These are phyloP conservation scores for Patellifolia procumbens DNA, from an alignment of 179 eudicot species.

Conservation along the genomic window DNA sequence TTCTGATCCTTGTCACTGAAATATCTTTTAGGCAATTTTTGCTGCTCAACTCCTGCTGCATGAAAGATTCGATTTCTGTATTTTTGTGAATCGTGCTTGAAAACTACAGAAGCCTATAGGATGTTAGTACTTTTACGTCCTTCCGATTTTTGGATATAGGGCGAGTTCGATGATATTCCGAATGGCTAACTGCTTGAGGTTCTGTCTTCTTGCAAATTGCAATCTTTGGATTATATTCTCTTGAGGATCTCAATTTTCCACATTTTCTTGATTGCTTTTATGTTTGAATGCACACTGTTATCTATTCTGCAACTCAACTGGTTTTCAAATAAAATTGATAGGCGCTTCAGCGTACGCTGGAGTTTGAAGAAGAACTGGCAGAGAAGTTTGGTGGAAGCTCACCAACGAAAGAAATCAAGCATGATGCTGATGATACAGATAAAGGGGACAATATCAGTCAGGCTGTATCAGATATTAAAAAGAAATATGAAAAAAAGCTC, in stretches of 20 bases:
- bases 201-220: background rate
- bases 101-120: background rate
- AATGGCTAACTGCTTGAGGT: background rate
- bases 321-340: constrained; percentile 32
- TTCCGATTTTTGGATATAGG: background rate
- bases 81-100: background rate
- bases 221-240: background rate
- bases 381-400: constrained; percentile 90
- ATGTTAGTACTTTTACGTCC: background rate
- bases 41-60: background rate
- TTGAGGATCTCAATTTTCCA: background rate
- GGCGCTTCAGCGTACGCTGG: constrained; percentile 94
- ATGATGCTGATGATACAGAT: constrained; percentile 55
- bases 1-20: background rate
- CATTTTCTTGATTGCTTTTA: background rate
- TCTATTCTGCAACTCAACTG: background rate
- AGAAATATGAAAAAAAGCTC: constrained; percentile 94
- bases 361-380: constrained; percentile 95
- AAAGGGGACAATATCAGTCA: constrained; percentile 51
- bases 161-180: background rate
- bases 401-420: constrained; percentile 49
- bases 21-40: background rate
- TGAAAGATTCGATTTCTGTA: background rate
- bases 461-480: constrained; percentile 76
- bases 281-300: background rate